These are phyloP conservation scores for Yarrowia keelungensis DNA, from an alignment of 805 yeast species.

Conservation along the genomic window DNA sequence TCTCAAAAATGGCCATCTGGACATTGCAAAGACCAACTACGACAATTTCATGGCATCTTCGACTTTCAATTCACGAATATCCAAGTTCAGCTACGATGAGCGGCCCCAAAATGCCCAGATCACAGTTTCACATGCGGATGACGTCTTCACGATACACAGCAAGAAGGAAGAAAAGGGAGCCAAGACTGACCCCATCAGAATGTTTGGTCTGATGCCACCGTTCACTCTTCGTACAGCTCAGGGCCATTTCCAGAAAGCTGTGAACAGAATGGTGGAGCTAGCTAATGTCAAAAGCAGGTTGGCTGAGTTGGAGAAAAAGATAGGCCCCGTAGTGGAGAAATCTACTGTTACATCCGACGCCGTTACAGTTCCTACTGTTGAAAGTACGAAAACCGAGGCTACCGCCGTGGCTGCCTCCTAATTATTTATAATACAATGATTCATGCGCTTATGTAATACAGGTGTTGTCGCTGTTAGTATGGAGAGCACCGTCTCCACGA, in stretches of 20 bases:
- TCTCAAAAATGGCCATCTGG: slow-evolving; percentile 26
- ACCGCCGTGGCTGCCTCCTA: background rate
- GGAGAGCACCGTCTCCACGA: background rate
- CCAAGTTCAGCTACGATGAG: slow-evolving; percentile 38
- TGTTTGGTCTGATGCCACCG: slow-evolving; percentile 61
- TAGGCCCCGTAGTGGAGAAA: no score
- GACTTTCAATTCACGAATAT: slow-evolving; percentile 25
- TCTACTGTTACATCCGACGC: no score
- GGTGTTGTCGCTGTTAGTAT: background rate
- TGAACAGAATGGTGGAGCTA: slow-evolving; percentile 43
- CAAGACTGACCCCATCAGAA: slow-evolving; percentile 52
- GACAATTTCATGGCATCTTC: slow-evolving; percentile 31
- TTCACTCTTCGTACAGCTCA: slow-evolving; percentile 53
- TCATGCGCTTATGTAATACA: background rate
- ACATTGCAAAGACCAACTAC: slow-evolving; percentile 24
- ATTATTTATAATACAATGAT: slow-evolving; percentile 16
- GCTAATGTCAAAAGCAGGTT: slow-evolving; percentile 37
- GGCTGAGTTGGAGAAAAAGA: background rate
- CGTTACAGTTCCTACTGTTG: no score
- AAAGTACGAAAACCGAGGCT: background rate
- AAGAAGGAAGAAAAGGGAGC: slow-evolving; percentile 27
- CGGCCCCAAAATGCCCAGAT: slow-evolving; percentile 37
- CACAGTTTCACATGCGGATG: slow-evolving; percentile 1
- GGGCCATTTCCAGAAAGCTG: slow-evolving; percentile 50
- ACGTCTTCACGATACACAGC: slow-evolving; percentile 1